phyloP scores from a whole-genome alignment of 1,139 yeast genomes.

The Candida sp. region DNA sequence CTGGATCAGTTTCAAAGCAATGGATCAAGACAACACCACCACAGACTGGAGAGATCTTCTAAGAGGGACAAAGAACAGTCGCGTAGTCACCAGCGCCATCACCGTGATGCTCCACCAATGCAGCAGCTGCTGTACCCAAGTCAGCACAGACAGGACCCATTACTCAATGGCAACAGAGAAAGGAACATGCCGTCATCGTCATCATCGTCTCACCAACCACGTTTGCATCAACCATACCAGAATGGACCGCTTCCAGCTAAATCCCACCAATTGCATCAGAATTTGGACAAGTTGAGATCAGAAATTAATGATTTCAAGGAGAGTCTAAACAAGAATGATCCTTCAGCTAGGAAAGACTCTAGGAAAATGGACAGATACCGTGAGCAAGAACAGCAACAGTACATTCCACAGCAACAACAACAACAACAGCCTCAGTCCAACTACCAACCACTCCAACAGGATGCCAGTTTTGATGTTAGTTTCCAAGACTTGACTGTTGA shows the following conservation, averaged over 20 bases:
- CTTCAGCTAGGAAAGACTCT: conserved; percentile 7
- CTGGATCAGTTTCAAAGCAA: conserved; percentile 3
- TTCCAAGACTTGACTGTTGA: conserved; percentile 46
- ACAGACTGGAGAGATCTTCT: conserved; percentile 15
- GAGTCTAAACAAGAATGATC: conserved; percentile 37
- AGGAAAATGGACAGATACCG: neutral
- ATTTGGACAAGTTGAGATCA: conserved; percentile 44
- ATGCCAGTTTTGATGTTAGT: conserved; percentile 46
- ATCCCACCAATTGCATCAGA: conserved; percentile 43
- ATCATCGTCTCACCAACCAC: conserved; percentile 1
- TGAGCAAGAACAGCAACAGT: neutral
- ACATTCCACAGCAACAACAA: conserved; percentile 3
- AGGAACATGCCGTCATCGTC: conserved; percentile 2
- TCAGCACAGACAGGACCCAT: neutral
- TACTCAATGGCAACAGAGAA: conserved; percentile 1
- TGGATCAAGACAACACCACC: conserved; percentile 17
- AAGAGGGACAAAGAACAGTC: conserved; percentile 6
- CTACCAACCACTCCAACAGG: conserved; percentile 17
- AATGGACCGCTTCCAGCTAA: conserved; percentile 17
- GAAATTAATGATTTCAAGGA: conserved; percentile 54
- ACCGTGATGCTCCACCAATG: conserved; percentile 5
- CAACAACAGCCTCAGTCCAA: conserved; percentile 4
- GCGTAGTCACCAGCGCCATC: neutral
- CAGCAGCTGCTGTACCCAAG: conserved; percentile 9
- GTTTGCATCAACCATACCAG: conserved; percentile 18